Evolutionary conservation across 805 yeast genomes (phyloP).

Genomic region (Maudiozyma bulderi): DNA sequence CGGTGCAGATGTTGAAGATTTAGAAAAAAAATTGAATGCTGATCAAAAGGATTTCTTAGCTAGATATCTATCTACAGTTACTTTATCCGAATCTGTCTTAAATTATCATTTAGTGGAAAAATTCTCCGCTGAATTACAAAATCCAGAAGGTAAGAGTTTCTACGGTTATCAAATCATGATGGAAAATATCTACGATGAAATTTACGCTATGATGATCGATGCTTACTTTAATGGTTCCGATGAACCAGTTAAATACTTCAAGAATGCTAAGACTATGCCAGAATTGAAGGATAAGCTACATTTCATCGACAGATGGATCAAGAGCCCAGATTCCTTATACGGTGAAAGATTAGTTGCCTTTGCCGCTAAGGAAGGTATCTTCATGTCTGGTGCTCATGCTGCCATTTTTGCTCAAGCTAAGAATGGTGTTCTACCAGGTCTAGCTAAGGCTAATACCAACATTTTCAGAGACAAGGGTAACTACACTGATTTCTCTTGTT

Average conservation of each 20-base stretch:
- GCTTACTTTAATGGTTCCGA: constrained; percentile 83
- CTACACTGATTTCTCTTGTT: constrained; percentile 95
- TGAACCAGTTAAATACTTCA: constrained; percentile 76
- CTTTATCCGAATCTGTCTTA: constrained; percentile 94
- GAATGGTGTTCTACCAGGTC: constrained; percentile 96
- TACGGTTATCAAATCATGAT: constrained; percentile 99
- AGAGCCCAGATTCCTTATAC: constrained; percentile 73
- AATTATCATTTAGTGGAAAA: constrained; percentile 94
- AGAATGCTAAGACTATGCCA: constrained; percentile 87
- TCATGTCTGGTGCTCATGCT: constrained; percentile 95
- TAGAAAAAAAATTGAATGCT: constrained; percentile 75
- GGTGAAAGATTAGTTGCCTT: constrained; percentile 94
- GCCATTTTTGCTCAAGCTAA: constrained; percentile 95
- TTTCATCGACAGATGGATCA: constrained; percentile 96
- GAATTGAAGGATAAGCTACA: constrained; percentile 91
- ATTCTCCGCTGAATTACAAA: constrained; percentile 91
- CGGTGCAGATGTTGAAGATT: constrained; percentile 78
- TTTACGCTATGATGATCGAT: constrained; percentile 87
- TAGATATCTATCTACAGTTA: constrained; percentile 90
- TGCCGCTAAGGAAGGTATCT: constrained; percentile 97
- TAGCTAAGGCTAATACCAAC: constrained; percentile 89
- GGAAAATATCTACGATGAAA: constrained; percentile 97
- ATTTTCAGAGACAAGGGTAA: constrained; percentile 96
- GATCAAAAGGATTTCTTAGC: constrained; percentile 87
- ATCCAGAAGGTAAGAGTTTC: constrained; percentile 96